Conservation (phyloP, 371 early-diverging fungal genomes). For the Chytridium lagenaria region DNA sequence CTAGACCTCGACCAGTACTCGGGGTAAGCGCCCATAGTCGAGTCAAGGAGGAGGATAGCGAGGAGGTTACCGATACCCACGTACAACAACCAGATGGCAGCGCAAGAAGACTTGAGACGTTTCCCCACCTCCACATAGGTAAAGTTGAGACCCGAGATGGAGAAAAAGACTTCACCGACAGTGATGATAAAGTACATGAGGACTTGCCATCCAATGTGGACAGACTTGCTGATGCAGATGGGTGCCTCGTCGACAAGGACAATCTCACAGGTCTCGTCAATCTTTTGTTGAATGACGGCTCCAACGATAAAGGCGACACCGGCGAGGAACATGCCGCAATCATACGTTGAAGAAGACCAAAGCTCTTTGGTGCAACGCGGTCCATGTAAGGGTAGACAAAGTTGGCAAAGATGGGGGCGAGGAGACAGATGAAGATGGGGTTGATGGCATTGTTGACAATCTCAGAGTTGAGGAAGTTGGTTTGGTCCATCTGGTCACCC, state of each 20-base stretch:
- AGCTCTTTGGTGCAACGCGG: constrained; percentile 36
- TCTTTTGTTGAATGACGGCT: constrained; percentile 47
- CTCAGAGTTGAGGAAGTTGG: constrained; percentile 34
- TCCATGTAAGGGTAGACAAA: constrained; percentile 60
- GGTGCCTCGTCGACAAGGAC: constrained; percentile 26
- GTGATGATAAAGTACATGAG: constrained; percentile 71
- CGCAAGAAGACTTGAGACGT: constrained; percentile 54
- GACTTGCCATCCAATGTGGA: constrained; percentile 55
- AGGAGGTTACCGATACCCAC: constrained; percentile 48
- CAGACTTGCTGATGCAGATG: constrained; percentile 28
- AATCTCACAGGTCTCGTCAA: constrained; percentile 40
- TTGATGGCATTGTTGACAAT: constrained; percentile 46
- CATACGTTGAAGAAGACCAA: constrained; percentile 62
- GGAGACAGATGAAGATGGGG: constrained; percentile 58
- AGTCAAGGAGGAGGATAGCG: constrained; percentile 19
- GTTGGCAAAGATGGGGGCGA: constrained; percentile 65
- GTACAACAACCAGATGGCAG: constrained; percentile 58
- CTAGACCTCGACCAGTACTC: constrained; percentile 24
- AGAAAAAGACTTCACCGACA: constrained; percentile 67
- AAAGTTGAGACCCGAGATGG: constrained; percentile 71
- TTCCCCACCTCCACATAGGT: constrained; percentile 64
- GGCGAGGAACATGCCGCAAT: constrained; percentile 54
- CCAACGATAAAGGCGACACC: constrained; percentile 50
- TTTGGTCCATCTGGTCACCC: constrained; percentile 53
- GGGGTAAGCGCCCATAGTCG: constrained; percentile 20